Percentiles rank a stretch among this genome's conserved stretches.
Evolutionary conservation across 768 basidiomycete species (phyloP).

Genomic region (Kondoa subrosea): DNA sequence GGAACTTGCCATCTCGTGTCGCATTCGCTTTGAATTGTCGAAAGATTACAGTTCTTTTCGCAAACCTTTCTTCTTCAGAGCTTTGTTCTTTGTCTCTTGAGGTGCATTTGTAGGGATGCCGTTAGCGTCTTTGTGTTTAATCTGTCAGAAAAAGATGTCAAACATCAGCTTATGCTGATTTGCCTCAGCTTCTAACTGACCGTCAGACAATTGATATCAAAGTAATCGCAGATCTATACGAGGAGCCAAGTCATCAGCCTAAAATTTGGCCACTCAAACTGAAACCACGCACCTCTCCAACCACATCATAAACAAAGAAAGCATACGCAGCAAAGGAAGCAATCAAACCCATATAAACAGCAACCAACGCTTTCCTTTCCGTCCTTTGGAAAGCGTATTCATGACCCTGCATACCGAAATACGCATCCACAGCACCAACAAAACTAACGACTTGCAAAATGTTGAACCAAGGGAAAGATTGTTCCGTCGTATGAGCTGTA

Average conservation of each 20-base stretch:
- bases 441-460: conserved; percentile 69
- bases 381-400: conserved; percentile 39
- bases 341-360: conserved; percentile 21
- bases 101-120: background rate
- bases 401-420: conserved; percentile 50
- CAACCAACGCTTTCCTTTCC: conserved; percentile 10
- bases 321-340: conserved; percentile 38
- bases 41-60: too few species aligned
- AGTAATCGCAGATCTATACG: conserved; percentile 66
- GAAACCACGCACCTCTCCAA: conserved; percentile 37
- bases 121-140: conserved; percentile 44
- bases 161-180: too few species aligned
- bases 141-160: conserved; percentile 28
- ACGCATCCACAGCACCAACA: conserved; percentile 64
- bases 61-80: background rate
- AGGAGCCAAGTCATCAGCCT: conserved; percentile 72
- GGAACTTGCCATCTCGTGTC: too few species aligned
- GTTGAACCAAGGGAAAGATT: conserved; percentile 71
- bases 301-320: conserved; percentile 51
- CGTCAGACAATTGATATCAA: conserved; percentile 89
- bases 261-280: background rate
- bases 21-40: too few species aligned
- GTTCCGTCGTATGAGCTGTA: conserved; percentile 71
- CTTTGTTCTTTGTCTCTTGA: background rate
- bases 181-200: conserved; percentile 38